Conservation (phyloP, 2,329 filamentous ascomycete genomes). For the Fusarium citri region DNA sequence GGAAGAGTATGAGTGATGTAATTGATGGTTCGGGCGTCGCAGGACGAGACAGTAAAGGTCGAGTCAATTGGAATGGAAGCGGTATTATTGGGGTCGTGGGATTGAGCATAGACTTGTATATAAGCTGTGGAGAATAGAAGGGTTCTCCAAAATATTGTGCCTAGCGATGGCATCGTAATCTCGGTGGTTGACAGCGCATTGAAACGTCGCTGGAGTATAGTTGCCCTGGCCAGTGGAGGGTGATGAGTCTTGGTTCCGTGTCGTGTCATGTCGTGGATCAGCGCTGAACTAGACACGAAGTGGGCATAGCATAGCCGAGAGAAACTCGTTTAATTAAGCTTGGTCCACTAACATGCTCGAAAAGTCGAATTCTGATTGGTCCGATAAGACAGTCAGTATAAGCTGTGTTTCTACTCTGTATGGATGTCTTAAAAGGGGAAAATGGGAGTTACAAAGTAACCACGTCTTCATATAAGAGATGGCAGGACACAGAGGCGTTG, state of each 20-base stretch:
- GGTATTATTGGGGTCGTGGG: conserved; percentile 7
- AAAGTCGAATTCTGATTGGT: conserved; percentile 16
- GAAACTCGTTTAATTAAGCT: conserved; percentile 13
- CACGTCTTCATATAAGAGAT: not conserved
- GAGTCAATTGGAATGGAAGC: conserved; percentile 14
- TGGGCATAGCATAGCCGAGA: conserved; percentile 7
- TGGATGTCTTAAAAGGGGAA: not conserved
- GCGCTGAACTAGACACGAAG: conserved; percentile 22
- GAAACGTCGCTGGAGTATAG: conserved; percentile 17
- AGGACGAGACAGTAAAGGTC: conserved; percentile 46
- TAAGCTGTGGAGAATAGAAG: conserved; percentile 22
- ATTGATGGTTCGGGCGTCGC: conserved; percentile 76
- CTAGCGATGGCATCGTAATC: conserved; percentile 38
- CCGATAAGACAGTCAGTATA: not conserved
- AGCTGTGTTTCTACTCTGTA: not conserved
- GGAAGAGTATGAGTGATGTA: conserved; percentile 84
- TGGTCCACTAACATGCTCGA: conserved; percentile 9
- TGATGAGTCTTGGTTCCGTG: conserved; percentile 8
- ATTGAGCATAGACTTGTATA: conserved; percentile 15
- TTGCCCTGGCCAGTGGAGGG: not conserved
- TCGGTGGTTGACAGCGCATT: conserved; percentile 27
- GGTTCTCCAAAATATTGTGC: conserved; percentile 20
- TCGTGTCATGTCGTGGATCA: conserved; percentile 28
- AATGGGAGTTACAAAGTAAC: not conserved
- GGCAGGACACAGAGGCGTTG: not conserved